Percentiles rank a stretch among this genome's conserved stretches.
These are phyloP conservation scores for Neospora caninum DNA, from an alignment of 169 alveolate genomes.

Conservation along the genomic window DNA sequence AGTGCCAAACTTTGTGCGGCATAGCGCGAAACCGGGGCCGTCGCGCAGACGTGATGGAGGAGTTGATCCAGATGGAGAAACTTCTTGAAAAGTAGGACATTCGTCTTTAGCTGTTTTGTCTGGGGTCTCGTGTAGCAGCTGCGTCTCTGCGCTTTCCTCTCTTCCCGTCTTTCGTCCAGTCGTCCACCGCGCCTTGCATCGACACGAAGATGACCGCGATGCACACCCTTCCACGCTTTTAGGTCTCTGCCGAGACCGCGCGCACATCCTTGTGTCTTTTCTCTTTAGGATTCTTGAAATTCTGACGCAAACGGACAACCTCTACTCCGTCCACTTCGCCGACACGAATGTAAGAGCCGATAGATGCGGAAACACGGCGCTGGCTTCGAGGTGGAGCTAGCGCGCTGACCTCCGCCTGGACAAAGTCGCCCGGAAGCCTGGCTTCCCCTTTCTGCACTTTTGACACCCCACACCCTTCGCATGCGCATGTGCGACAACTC, in stretches of 20 bases:
- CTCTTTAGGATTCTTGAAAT: conserved; percentile 34
- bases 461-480: too few species aligned
- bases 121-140: neutral
- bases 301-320: conserved; percentile 37
- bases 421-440: too few species aligned
- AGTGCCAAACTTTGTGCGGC: neutral
- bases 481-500: too few species aligned
- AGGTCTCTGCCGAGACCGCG: neutral
- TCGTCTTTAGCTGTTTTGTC: neutral
- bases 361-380: too few species aligned
- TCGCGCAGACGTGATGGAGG: conserved; percentile 54
- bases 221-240: neutral
- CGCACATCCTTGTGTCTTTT: neutral
- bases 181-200: neutral
- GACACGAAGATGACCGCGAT: neutral
- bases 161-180: neutral
- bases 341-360: conserved; percentile 31
- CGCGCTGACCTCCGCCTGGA: too few species aligned
- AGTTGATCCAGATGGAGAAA: conserved; percentile 25
- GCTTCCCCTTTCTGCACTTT: too few species aligned
- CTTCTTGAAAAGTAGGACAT: conserved; percentile 22
- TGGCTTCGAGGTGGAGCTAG: too few species aligned
- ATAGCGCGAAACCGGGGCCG: conserved; percentile 48
- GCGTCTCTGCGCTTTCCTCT: neutral
- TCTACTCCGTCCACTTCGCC: conserved; percentile 43